These are phyloP conservation scores for Waltergamsia citrina DNA, from an alignment of 2,329 filamentous ascomycete species.

Conservation along the genomic window DNA sequence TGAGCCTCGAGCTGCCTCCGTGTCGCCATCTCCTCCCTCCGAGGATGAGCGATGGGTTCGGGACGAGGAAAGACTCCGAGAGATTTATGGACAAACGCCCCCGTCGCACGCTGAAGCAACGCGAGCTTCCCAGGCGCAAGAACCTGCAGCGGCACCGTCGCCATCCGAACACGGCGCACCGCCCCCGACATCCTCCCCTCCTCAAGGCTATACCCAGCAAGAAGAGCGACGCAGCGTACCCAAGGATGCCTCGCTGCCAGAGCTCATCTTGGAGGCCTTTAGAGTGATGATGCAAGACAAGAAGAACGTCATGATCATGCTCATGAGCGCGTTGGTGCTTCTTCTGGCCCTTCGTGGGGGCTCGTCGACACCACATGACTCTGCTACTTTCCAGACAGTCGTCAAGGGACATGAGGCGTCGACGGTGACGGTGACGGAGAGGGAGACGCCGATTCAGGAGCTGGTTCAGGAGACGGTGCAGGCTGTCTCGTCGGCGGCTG, in stretches of 20 bases:
- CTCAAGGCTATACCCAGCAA: constrained; percentile 17
- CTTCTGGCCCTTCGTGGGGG: constrained; percentile 32
- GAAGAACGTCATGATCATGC: constrained; percentile 48
- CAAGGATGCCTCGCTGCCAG: constrained; percentile 38
- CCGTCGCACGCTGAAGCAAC: constrained; percentile 7
- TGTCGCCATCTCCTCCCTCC: constrained; percentile 2
- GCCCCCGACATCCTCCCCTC: constrained; percentile 10
- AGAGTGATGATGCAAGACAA: constrained; percentile 46
- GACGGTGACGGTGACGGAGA: constrained; percentile 13
- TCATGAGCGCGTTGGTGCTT: constrained; percentile 44
- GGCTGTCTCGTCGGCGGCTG: too few relatives aligned
- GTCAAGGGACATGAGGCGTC: constrained; percentile 10
- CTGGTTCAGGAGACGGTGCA: constrained; percentile 1
- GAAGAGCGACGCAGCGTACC: constrained; percentile 15
- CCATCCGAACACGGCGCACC: constrained; percentile 7
- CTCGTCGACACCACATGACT: constrained; percentile 9
- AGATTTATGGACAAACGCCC: constrained; percentile 39
- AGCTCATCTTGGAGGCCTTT: constrained; percentile 43
- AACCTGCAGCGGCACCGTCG: constrained; percentile 4
- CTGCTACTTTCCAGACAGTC: constrained; percentile 18
- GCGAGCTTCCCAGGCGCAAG: constrained; percentile 5
- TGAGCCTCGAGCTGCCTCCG: constrained; percentile 5
- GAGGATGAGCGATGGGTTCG: constrained; percentile 24
- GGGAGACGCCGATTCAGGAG: constrained; percentile 4
- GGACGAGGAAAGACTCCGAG: constrained; percentile 42